Evolutionary conservation across 2,329 filamentous ascomycete genomes (phyloP), one percentile per base, ranked within the genome.

Genomic region (Penicillium carneum): DNA sequence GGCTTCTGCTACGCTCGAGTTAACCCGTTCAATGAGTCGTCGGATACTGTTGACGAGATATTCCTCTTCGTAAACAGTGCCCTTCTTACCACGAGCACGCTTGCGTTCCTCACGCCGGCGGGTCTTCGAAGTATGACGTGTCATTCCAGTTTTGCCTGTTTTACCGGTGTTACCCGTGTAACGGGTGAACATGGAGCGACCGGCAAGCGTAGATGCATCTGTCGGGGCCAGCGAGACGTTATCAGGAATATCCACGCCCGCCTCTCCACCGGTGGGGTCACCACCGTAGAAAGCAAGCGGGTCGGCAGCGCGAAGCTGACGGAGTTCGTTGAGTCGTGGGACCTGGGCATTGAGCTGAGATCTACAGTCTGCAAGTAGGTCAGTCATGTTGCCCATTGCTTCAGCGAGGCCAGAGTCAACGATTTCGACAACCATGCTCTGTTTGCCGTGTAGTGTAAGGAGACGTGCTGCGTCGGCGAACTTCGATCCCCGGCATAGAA

Each of bases 1-100:
- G 0, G 92, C 86, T 75, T 99, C 95, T 0, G 86, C 84, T 52
- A 88, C 85, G 2, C 89, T 84, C 23, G 83, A 83, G 75, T 93
- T 92, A 23, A 97, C 87, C 38, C 93, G 85, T 75, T 96, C 92
- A 14, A 97, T 86, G 36, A 99, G 83, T 26, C 95, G 84, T 12
- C 89, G 86, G 38, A 98, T 88, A 68, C 90, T 94, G 76, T 93
- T 95, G 61, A 97, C 89, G 5, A 99, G 86, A 76, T 99, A 99
- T 77, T 98, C 95, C 74, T 98, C 94, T 77, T 99, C 95, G 77
- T 99, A 99, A 5, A 99, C 91, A 16, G 92, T 97, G 11, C 95
- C 95, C 82, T 98, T 98, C 76, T 97, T 94, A 26, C 95, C 95
- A 8, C 92, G 84, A 0, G 95, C 95, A 16, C 94, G 88, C 84